Conservation (phyloP, 495 filamentous ascomycete genomes). For the Aspergillus baeticus region DNA sequence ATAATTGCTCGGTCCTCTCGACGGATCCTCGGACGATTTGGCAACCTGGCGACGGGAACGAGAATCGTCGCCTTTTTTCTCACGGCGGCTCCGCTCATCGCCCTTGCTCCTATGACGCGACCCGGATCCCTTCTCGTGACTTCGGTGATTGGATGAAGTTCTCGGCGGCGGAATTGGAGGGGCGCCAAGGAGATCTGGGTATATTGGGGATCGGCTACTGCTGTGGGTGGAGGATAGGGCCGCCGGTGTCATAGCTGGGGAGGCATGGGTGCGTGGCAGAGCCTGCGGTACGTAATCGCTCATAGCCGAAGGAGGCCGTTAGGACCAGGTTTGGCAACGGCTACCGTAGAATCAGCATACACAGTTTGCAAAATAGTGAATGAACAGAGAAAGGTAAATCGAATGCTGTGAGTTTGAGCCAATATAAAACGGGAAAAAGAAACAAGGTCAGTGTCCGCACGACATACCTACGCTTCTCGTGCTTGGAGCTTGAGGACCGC, state of each 20-base stretch:
- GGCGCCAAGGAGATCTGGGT: constrained; percentile 39
- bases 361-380: constrained; percentile 1
- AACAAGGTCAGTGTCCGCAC: constrained; percentile 5
- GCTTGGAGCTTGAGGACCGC: constrained; percentile 19
- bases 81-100: constrained; percentile 36
- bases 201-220: constrained; percentile 32
- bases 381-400: neutral
- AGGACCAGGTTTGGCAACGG: constrained; percentile 28
- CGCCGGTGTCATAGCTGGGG: constrained; percentile 29
- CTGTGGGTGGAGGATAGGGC: constrained; percentile 30
- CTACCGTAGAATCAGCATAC: constrained; percentile 34
- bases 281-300: constrained; percentile 38
- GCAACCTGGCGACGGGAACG: constrained; percentile 31
- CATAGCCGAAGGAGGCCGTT: constrained; percentile 45
- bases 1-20: constrained; percentile 19
- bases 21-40: constrained; percentile 29
- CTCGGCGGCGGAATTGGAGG: constrained; percentile 45
- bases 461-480: constrained; percentile 26
- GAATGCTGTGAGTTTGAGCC: constrained; percentile 2
- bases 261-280: constrained; percentile 34
- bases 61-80: constrained; percentile 28
- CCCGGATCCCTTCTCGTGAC: constrained; percentile 32
- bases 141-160: constrained; percentile 44
- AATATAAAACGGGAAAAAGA: constrained; percentile 38
- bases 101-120: constrained; percentile 38